A percentile compares a stretch with the other conserved stretches of the same genome.
phyloP scores from a whole-genome alignment of 768 basidiomycete genomes.

The Leccinum ochraceum region DNA sequence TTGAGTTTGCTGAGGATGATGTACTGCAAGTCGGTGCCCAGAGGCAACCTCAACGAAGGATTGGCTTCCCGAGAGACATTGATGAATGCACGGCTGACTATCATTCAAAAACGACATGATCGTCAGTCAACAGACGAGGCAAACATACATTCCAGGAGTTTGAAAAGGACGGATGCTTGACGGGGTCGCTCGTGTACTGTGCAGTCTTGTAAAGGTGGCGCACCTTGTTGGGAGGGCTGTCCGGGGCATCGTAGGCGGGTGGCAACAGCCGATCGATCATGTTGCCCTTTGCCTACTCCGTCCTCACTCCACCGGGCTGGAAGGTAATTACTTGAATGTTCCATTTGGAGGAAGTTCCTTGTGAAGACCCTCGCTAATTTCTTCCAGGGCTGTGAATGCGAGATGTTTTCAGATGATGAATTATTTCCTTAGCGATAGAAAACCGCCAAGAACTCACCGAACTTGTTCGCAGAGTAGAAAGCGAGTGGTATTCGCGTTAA shows the following conservation, averaged over 20 bases:
- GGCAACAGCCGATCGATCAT: slow-evolving; percentile 18
- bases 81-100: slow-evolving; percentile 20
- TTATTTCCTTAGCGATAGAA: too few species aligned
- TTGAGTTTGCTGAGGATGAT: slow-evolving; percentile 16
- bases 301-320: slow-evolving; percentile 23
- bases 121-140: not conserved
- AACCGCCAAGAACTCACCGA: slow-evolving; percentile 10
- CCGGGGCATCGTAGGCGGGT: slow-evolving; percentile 15
- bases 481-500: slow-evolving; percentile 16
- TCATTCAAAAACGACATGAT: slow-evolving; percentile 3
- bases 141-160: not conserved
- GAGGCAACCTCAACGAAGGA: slow-evolving; percentile 24
- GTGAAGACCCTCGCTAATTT: slow-evolving; percentile 25
- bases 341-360: slow-evolving; percentile 25
- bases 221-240: slow-evolving; percentile 18
- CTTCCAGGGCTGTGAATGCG: slow-evolving; percentile 26
- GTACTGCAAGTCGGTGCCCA: slow-evolving; percentile 22
- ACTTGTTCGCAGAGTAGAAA: slow-evolving; percentile 25
- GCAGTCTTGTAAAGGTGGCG: slow-evolving; percentile 7
- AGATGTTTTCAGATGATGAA: not conserved
- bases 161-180: slow-evolving; percentile 10
- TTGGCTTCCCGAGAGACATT: slow-evolving; percentile 19
- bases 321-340: slow-evolving; percentile 23
- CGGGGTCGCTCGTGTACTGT: not conserved
- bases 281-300: slow-evolving; percentile 22